Evolutionary conservation across 2,329 filamentous ascomycete genomes (phyloP).

Genomic region (Colletotrichum siamense): DNA sequence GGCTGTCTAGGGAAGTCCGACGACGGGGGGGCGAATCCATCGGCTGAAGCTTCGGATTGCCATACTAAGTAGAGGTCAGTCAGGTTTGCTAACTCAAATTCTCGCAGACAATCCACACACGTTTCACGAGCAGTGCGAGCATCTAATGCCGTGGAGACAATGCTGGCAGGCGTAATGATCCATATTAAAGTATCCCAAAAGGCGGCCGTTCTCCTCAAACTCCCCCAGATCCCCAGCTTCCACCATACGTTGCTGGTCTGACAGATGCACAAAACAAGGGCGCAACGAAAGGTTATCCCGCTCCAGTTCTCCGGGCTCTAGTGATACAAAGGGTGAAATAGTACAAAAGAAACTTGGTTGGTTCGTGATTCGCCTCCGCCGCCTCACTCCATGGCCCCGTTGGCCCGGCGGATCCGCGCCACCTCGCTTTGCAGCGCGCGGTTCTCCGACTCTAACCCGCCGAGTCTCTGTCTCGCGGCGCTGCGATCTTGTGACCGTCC

Average conservation of each 20-base stretch:
- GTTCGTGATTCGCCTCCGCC: background rate
- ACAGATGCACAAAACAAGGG: background rate
- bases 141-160: background rate
- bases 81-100: background rate
- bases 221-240: background rate
- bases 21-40: background rate
- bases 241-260: background rate
- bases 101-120: background rate
- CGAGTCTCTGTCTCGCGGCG: conserved; percentile 80
- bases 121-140: background rate
- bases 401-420: conserved; percentile 37
- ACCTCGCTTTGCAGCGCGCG: conserved; percentile 71
- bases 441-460: conserved; percentile 78
- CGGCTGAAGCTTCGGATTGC: background rate
- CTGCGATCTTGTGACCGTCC: conserved; percentile 83
- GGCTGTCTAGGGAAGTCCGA: background rate
- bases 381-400: conserved; percentile 15
- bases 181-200: conserved; percentile 20
- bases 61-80: background rate
- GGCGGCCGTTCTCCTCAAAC: conserved; percentile 9
- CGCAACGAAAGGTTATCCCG: background rate
- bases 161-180: background rate
- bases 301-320: background rate
- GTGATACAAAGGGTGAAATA: background rate
- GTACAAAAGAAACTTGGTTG: background rate